Conservation (phyloP, 1,139 yeast species). For the Pneumocystis oryctolagi region DNA sequence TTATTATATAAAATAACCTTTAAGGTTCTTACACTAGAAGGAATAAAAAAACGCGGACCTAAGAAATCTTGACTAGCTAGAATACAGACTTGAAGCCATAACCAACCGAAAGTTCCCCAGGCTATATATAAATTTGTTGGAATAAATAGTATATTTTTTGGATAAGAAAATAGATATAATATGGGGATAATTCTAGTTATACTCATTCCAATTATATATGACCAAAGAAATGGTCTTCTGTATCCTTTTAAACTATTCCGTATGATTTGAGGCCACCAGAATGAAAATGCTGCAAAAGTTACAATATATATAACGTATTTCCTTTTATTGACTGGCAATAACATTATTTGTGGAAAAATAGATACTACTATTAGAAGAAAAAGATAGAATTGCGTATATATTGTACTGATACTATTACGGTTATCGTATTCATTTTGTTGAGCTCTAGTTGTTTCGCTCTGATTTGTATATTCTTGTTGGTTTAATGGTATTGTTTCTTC, state of each 20-base stretch:
- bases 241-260: conserved; percentile 64
- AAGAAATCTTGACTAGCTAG: neutral
- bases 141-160: conserved; percentile 37
- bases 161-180: conserved; percentile 39
- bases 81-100: neutral
- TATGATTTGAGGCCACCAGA: conserved; percentile 84
- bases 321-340: conserved; percentile 52
- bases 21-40: neutral
- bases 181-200: conserved; percentile 50
- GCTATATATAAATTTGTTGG: neutral
- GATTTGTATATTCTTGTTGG: conserved; percentile 6
- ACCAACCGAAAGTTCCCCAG: neutral
- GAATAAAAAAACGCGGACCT: neutral
- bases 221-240: conserved; percentile 52
- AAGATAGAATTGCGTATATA: conserved; percentile 50
- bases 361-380: conserved; percentile 45
- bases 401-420: conserved; percentile 27
- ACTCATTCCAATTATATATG: conserved; percentile 55
- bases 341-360: conserved; percentile 39
- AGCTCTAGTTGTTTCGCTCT: conserved; percentile 28
- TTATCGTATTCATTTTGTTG: neutral
- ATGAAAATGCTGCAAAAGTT: conserved; percentile 44
- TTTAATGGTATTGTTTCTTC: conserved; percentile 1
- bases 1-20: neutral
- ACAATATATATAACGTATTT: conserved; percentile 42